Conservation (phyloP, 2,329 filamentous ascomycete genomes). For the Nothopassalora personata region DNA sequence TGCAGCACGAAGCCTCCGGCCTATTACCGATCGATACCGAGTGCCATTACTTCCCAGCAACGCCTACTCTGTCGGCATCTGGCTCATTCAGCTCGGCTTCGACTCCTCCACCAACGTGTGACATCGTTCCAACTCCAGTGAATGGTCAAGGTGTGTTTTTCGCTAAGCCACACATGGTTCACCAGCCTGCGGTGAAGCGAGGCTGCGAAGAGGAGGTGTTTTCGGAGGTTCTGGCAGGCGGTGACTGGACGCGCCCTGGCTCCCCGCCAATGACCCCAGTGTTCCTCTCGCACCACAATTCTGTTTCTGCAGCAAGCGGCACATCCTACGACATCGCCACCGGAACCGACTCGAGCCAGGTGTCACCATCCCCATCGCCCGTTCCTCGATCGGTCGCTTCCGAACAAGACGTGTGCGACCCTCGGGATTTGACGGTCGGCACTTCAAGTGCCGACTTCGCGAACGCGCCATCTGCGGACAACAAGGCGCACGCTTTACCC, state of each 20-base stretch:
- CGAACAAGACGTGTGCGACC: slow-evolving; percentile 74
- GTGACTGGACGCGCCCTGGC: slow-evolving; percentile 70
- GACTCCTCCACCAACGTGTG: slow-evolving; percentile 72
- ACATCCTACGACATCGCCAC: slow-evolving; percentile 67
- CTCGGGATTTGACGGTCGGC: slow-evolving; percentile 76
- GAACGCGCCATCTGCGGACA: slow-evolving; percentile 54
- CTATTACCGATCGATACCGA: slow-evolving; percentile 63
- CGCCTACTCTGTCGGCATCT: slow-evolving; percentile 78
- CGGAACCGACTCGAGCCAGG: slow-evolving; percentile 46
- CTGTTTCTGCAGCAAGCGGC: slow-evolving; percentile 49
- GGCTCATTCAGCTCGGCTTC: slow-evolving; percentile 80
- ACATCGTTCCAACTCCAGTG: slow-evolving; percentile 74
- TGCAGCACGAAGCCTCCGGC: slow-evolving; percentile 43
- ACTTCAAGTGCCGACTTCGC: slow-evolving; percentile 58
- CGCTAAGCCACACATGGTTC: slow-evolving; percentile 29
- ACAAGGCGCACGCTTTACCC: slow-evolving; percentile 41
- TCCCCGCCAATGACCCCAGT: slow-evolving; percentile 87
- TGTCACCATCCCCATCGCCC: slow-evolving; percentile 76
- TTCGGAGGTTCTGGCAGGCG: slow-evolving; percentile 64
- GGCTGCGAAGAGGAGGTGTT: slow-evolving; percentile 64
- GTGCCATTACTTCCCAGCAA: slow-evolving; percentile 71
- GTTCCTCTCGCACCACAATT: slow-evolving; percentile 58
- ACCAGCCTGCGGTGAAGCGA: slow-evolving; percentile 63
- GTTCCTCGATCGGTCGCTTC: slow-evolving; percentile 64
- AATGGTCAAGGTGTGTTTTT: slow-evolving; percentile 55